phyloP scores from a whole-genome alignment of 2,329 filamentous ascomycete genomes.

The Alternaria consortialis region DNA sequence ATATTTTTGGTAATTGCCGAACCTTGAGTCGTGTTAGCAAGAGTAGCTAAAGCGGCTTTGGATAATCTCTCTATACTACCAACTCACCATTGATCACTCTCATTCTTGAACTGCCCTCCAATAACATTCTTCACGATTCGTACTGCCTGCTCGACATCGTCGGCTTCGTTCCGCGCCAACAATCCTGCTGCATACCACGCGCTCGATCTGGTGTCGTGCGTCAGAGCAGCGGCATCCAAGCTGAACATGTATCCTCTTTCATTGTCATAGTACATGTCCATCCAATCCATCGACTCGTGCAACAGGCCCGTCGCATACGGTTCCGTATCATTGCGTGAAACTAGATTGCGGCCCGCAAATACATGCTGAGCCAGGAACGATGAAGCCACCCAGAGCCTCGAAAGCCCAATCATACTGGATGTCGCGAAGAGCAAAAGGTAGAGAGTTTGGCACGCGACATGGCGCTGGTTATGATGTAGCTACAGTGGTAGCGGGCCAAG shows the following conservation, averaged over 20 bases:
- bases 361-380: conserved; percentile 16
- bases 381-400: conserved; percentile 21
- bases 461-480: neutral
- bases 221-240: conserved; percentile 58
- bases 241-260: conserved; percentile 64
- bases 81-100: conserved; percentile 63
- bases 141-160: conserved; percentile 61
- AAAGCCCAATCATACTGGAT: conserved; percentile 17
- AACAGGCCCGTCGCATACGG: conserved; percentile 26
- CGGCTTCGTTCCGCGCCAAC: conserved; percentile 62
- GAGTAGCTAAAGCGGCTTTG: neutral
- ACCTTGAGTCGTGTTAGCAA: conserved; percentile 37
- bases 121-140: conserved; percentile 66
- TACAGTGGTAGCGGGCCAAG: conserved; percentile 3
- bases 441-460: neutral
- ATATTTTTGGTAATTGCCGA: conserved; percentile 63
- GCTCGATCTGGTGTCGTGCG: conserved; percentile 66
- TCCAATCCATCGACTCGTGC: conserved; percentile 63
- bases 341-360: conserved; percentile 13
- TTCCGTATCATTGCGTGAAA: conserved; percentile 28
- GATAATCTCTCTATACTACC: neutral
- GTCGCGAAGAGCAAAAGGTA: conserved; percentile 1
- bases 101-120: conserved; percentile 61
- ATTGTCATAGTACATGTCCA: conserved; percentile 65
- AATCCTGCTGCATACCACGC: conserved; percentile 69